Percentiles rank a stretch among this genome's conserved stretches.
Conservation (phyloP, 106 monocot genomes). For the Posidonia australis region DNA sequence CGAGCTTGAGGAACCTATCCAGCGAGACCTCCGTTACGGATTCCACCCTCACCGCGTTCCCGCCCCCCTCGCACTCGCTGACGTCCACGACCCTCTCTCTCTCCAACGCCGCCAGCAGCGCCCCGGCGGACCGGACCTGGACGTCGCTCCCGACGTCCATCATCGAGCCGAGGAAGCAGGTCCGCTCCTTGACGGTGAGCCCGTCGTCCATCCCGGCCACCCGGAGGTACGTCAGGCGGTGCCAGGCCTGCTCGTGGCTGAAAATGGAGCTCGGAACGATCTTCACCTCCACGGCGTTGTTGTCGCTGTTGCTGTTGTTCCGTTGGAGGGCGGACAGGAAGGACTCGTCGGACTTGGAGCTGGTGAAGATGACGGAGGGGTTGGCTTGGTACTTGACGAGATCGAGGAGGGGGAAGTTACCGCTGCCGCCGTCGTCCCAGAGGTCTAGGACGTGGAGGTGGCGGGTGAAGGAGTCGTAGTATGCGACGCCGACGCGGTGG, state of each 20-base stretch:
- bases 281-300: slow-evolving; percentile 47
- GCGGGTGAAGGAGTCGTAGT: slow-evolving; percentile 59
- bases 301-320: slow-evolving; percentile 45
- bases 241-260: slow-evolving; percentile 99
- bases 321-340: slow-evolving; percentile 62
- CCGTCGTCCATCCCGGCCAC: slow-evolving; percentile 90
- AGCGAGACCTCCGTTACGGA: slow-evolving; percentile 76
- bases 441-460: slow-evolving; percentile 84
- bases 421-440: slow-evolving; percentile 79
- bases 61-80: slow-evolving; percentile 52
- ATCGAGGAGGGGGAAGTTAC: slow-evolving; percentile 75
- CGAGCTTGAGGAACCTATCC: slow-evolving; percentile 96
- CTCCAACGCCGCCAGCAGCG: slow-evolving; percentile 86
- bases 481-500: slow-evolving; percentile 76
- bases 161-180: slow-evolving; percentile 93
- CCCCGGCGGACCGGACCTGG: slow-evolving; percentile 89
- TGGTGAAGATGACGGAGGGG: slow-evolving; percentile 70
- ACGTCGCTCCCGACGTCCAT: slow-evolving; percentile 92
- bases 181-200: slow-evolving; percentile 71
- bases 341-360: slow-evolving; percentile 92
- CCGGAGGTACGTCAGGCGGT: slow-evolving; percentile 80
- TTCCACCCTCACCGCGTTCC: slow-evolving; percentile 70
- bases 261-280: slow-evolving; percentile 77
- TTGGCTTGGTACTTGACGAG: slow-evolving; percentile 96
- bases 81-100: slow-evolving; percentile 85